These are phyloP conservation scores for Kitagawia praeruptora DNA, from an alignment of 129 eudicot species.

Conservation along the genomic window DNA sequence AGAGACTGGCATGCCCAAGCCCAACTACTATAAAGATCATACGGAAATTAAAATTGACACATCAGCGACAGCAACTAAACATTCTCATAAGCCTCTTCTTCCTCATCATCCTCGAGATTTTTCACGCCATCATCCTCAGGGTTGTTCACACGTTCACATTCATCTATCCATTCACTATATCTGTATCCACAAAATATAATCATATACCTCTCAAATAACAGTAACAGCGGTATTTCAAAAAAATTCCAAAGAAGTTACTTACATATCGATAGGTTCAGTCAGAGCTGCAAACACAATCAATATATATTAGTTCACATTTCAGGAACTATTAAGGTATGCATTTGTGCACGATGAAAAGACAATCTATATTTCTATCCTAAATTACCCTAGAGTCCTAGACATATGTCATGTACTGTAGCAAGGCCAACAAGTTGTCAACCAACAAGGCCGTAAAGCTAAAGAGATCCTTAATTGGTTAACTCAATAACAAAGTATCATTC, in stretches of 20 bases:
- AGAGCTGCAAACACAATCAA: conserved; percentile 35
- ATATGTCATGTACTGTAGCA: background rate
- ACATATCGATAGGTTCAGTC: conserved; percentile 61
- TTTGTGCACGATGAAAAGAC: background rate
- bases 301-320: background rate
- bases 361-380: background rate
- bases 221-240: background rate
- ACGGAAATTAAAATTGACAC: background rate
- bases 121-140: conserved; percentile 29
- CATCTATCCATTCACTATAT: conserved; percentile 69
- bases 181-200: conserved; percentile 13
- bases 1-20: background rate
- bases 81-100: conserved; percentile 1
- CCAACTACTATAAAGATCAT: background rate
- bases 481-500: background rate
- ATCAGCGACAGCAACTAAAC: background rate
- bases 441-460: background rate
- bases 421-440: background rate
- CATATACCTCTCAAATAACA: background rate
- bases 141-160: conserved; percentile 57
- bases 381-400: background rate
- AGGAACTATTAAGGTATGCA: background rate
- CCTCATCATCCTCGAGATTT: conserved; percentile 9
- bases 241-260: conserved; percentile 13
- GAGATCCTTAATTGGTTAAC: background rate